Base-by-base conservation (phyloP, 306 rosid genomes). In the Ceratonia siliqua region DNA sequence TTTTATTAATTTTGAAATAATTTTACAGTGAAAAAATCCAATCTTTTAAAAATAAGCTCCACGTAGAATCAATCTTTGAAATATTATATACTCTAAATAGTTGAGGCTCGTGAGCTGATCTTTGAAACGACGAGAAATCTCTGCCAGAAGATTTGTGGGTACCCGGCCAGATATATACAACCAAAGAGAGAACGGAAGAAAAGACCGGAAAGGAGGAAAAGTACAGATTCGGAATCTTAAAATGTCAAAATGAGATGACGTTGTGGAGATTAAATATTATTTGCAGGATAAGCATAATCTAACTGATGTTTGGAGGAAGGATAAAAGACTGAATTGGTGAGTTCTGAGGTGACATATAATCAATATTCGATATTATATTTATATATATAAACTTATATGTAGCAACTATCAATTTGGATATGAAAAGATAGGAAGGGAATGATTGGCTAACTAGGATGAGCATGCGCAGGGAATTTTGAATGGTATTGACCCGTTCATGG, bases 251-350 rank as follows among this genome's bases (percentile, higher is more conserved):
- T 48, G 21, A 2, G 1, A 25, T 48, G 75, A 36, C 8, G 20
- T 13, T 17, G 24, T 57, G 28, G 35, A 35, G 28, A 12, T 39
- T 55, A 10, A 32, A n/a, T 49, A 58, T 36, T n/a, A 68, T 30
- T 58, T 48, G 69, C 24, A 28, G 59, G 55, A 57, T 42, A 68
- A 77, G 67, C 39, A 27, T 62, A 53, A 78, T 69, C 36, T 39
- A 30, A 4, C 21, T 30, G 20, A 30, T 72, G 41, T 72, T 42
- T 64, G 78, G 46, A n/a, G 17, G 73, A 71, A 1, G 22, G 50
- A 41, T 13, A 42, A n/a, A 9, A 17, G 52, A 21, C 30, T 71
- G 12, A 54, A 54, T 42, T 42, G 48, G 66, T 64, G 41, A 50
- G 43, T 32, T 48, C 10, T 30, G 10, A 52, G 41, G 61, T 39